phyloP scores from a whole-genome alignment of 1,284 basidiomycete genomes.

The Chiua sp. region DNA sequence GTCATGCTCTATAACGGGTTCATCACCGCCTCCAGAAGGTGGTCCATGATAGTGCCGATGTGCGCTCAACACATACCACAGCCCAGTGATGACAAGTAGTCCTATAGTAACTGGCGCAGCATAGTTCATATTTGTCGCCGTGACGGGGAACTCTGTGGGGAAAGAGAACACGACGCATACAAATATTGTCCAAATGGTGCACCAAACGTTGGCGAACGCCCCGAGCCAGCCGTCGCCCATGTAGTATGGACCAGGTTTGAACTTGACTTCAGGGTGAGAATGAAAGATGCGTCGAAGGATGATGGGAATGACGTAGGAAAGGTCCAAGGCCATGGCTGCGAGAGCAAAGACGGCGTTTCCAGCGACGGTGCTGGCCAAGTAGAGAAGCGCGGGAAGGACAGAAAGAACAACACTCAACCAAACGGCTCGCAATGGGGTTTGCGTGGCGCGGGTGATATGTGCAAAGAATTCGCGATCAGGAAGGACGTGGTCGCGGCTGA shows the following conservation, averaged over 20 bases:
- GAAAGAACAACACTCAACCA: conserved; percentile 76
- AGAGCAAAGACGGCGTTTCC: conserved; percentile 86
- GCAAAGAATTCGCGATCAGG: conserved; percentile 87
- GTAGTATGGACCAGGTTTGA: conserved; percentile 90
- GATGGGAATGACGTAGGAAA: conserved; percentile 80
- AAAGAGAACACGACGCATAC: conserved; percentile 75
- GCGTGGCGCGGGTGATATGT: conserved; percentile 63
- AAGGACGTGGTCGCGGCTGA: conserved; percentile 84
- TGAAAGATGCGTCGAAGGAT: conserved; percentile 72
- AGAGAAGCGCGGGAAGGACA: conserved; percentile 76
- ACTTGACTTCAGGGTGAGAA: conserved; percentile 84
- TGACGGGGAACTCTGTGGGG: conserved; percentile 75
- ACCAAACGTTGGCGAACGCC: conserved; percentile 65
- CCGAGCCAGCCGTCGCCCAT: conserved; percentile 79
- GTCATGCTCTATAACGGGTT: not conserved
- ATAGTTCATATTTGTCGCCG: conserved; percentile 79
- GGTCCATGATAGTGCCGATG: conserved; percentile 37
- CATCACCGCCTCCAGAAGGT: conserved; percentile 8
- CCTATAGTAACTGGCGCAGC: conserved; percentile 49
- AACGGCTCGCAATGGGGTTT: conserved; percentile 85
- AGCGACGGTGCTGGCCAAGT: conserved; percentile 80
- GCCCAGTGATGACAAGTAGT: conserved; percentile 31
- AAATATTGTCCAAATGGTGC: conserved; percentile 74
- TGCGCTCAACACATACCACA: conserved; percentile 31
- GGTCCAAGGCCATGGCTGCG: conserved; percentile 74